Base-by-base conservation (phyloP, 2,329 filamentous ascomycete genomes). In the Didymellaceae sp. region DNA sequence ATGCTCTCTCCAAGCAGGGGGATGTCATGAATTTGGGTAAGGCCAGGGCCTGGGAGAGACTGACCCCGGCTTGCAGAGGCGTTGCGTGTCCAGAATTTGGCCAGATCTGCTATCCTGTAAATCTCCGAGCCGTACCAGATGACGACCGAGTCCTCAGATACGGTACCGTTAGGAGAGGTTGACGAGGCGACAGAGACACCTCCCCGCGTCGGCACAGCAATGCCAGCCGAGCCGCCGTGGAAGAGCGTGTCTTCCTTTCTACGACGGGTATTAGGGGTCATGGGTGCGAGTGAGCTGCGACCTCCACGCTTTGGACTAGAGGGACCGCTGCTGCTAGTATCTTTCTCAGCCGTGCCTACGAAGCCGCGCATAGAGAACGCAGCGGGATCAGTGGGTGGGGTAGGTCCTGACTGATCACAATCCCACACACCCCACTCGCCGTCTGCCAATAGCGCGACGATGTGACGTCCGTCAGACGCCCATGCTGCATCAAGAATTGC, bases 351-450 rank as follows among this genome's bases (percentile, higher is more conserved):
- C 14, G 58, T 66, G 34, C 62, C 67, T 31, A 75, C 62, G 51
- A 65, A 75, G 6, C 71, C 72, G n/a, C 69, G 64, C 17, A 74
- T 39, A 21, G 68, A 68, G 47, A 75, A 75, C 3, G 60, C 57
- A 10, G 67, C 63, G 14, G 66, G 63, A 38, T 68, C 61, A 34
- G 61, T 45, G 18, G 63, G 62, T 7, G 63, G 60, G 22, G 52
- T 68, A n/a, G 71, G 68, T 7, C 67, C 68, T 22, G 66, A 63
- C 10, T 65, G 63, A 25, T 74, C 73, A 24, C 77, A 57, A 54
- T 78, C 77, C 78, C 79, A 81, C n/a, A 81, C 68, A 10, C 79
- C 79, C 79, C 79, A 82, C 63, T 80, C 76, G 8, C 79, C 79
- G 57, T 80, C 78, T 44, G 74, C 70, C 6, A 80, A 67, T 8